Conservation (phyloP, 1,284 basidiomycete genomes). For the Tylopilus orsonianus region DNA sequence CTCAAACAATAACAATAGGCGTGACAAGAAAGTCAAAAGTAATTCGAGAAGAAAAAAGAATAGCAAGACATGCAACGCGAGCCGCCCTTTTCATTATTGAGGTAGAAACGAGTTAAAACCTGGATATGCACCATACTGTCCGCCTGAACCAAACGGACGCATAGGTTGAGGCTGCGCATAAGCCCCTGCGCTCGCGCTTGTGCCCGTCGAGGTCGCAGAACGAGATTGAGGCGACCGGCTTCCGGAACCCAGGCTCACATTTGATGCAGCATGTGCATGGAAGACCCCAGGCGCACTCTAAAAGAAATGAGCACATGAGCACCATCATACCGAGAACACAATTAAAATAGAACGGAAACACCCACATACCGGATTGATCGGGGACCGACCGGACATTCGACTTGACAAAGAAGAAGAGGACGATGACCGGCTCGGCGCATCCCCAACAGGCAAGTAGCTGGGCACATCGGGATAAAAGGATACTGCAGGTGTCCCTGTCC, state of each 20-base stretch:
- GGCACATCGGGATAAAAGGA: constrained; percentile 27
- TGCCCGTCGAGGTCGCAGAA: constrained; percentile 11
- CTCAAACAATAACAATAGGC: constrained; percentile 28
- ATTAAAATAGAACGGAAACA: constrained; percentile 3
- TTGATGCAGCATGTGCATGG: constrained; percentile 17
- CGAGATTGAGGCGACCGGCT: constrained; percentile 24
- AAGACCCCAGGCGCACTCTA: constrained; percentile 27
- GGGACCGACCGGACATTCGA: constrained; percentile 33
- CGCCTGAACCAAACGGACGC: constrained; percentile 17
- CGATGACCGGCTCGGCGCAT: constrained; percentile 34
- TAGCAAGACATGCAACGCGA: not conserved
- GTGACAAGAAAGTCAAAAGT: constrained; percentile 1
- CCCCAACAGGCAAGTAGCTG: constrained; percentile 23
- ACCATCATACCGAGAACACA: not conserved
- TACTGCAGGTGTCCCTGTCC: constrained; percentile 7
- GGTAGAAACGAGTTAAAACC: constrained; percentile 21
- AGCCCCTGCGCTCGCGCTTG: not conserved
- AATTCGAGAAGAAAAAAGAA: not conserved
- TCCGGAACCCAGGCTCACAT: constrained; percentile 6
- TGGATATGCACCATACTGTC: constrained; percentile 22
- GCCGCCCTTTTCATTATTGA: constrained; percentile 10
- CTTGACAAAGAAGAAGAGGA: constrained; percentile 36
- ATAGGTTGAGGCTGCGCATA: constrained; percentile 29
- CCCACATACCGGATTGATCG: constrained; percentile 28
- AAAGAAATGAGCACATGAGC: constrained; percentile 5